phyloP scores from a whole-genome alignment of 2,329 filamentous ascomycete species.

The Penicillium sp. region DNA sequence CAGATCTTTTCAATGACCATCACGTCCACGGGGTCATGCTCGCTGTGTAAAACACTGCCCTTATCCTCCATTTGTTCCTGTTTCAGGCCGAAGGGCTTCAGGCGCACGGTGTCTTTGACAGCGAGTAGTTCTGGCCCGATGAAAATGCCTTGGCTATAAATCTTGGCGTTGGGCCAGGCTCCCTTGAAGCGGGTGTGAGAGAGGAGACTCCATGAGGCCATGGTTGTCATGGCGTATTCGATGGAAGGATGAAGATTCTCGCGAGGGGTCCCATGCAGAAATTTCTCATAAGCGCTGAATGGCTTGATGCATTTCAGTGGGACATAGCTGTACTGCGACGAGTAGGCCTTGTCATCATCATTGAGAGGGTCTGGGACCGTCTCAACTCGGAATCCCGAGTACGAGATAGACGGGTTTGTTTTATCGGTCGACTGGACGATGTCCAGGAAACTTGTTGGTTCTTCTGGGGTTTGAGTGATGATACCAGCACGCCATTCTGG shows the following conservation, averaged over 20 bases:
- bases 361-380: conserved; percentile 55
- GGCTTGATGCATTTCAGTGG: conserved; percentile 56
- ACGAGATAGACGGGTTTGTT: conserved; percentile 42
- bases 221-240: conserved; percentile 53
- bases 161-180: conserved; percentile 53
- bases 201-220: conserved; percentile 55
- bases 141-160: conserved; percentile 57
- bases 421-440: conserved; percentile 44
- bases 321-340: conserved; percentile 57
- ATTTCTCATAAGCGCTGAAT: conserved; percentile 54
- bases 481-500: conserved; percentile 60
- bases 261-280: conserved; percentile 44
- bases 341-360: conserved; percentile 52
- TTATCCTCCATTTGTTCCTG: conserved; percentile 2
- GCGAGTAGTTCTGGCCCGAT: conserved; percentile 58
- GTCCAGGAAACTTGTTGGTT: conserved; percentile 45
- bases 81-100: conserved; percentile 39
- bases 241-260: conserved; percentile 55
- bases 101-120: conserved; percentile 55
- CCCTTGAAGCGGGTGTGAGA: conserved; percentile 56
- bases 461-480: conserved; percentile 55
- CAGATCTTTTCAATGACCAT: conserved; percentile 56
- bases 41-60: conserved; percentile 6
- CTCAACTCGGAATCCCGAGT: conserved; percentile 59
- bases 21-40: conserved; percentile 49